Conservation (phyloP, 2,329 filamentous ascomycete genomes). For the Myriosclerotinia curreyana region DNA sequence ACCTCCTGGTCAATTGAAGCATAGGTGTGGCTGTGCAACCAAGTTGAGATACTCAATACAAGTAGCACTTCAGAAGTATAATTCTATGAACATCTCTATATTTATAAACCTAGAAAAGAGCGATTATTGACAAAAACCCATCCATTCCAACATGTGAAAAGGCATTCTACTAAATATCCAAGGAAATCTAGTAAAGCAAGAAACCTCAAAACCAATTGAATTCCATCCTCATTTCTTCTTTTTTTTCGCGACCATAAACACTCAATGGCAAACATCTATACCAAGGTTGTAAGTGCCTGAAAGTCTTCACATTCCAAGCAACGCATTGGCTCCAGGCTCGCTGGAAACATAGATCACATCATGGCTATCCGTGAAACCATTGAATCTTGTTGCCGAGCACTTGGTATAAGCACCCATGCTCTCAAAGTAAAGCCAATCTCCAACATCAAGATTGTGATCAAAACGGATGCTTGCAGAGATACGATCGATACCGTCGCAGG, state of each 20-base stretch:
- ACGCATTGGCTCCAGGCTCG: conserved; percentile 78
- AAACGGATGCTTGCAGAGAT: conserved; percentile 81
- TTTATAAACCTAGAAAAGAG: conserved; percentile 3
- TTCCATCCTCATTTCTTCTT: background rate
- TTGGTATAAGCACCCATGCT: conserved; percentile 99
- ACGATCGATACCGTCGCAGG: conserved; percentile 95
- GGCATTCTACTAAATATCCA: conserved; percentile 4
- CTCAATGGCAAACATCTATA: background rate
- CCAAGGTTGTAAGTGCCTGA: background rate
- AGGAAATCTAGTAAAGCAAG: conserved; percentile 4
- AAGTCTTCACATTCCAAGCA: conserved; percentile 48
- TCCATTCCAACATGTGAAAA: background rate
- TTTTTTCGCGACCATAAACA: background rate
- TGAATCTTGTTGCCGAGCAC: conserved; percentile 97
- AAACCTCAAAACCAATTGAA: background rate
- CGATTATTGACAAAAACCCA: background rate
- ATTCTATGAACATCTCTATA: background rate
- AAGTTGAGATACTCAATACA: background rate
- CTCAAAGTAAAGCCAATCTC: conserved; percentile 98
- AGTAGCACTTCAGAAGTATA: background rate
- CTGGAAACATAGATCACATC: conserved; percentile 94
- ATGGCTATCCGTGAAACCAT: conserved; percentile 90
- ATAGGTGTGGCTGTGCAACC: background rate
- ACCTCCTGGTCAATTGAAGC: background rate
- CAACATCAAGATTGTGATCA: conserved; percentile 75